These are phyloP conservation scores for Suhomyces atakaporum DNA, from an alignment of 1,139 yeast genomes.

Conservation along the genomic window DNA sequence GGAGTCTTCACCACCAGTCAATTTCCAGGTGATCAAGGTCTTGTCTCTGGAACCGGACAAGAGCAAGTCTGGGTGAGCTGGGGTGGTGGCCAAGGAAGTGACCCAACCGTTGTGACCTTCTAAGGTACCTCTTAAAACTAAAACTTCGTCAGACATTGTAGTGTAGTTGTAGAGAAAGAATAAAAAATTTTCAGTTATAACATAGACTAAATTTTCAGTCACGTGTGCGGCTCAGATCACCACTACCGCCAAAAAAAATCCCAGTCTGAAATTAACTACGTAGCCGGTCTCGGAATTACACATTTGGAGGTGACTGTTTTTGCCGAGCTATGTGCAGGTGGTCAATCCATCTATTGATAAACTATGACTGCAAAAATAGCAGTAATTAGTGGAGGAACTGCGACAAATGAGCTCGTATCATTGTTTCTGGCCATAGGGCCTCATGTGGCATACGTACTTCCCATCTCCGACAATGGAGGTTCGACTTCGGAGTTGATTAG, in stretches of 20 bases:
- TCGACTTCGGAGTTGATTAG: slow-evolving; percentile 90
- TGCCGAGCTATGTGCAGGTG: slow-evolving; percentile 33
- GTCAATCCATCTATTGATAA: neutral
- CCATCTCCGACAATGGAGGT: slow-evolving; percentile 93
- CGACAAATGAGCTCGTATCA: slow-evolving; percentile 63
- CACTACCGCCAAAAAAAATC: neutral
- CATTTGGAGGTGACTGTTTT: slow-evolving; percentile 37
- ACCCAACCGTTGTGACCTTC: slow-evolving; percentile 92
- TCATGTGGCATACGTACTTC: slow-evolving; percentile 65
- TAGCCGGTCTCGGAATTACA: slow-evolving; percentile 39
- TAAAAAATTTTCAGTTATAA: slow-evolving; percentile 9
- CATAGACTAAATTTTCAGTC: slow-evolving; percentile 16
- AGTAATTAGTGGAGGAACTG: slow-evolving; percentile 74
- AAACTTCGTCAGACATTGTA: slow-evolving; percentile 81
- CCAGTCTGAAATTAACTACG: slow-evolving; percentile 28
- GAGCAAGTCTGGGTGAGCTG: slow-evolving; percentile 97
- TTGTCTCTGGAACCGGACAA: slow-evolving; percentile 99
- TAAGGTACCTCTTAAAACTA: slow-evolving; percentile 99
- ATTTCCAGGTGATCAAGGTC: slow-evolving; percentile 97
- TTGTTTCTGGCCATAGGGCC: slow-evolving; percentile 45
- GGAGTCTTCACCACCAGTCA: slow-evolving; percentile 93
- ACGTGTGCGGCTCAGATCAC: slow-evolving; percentile 3
- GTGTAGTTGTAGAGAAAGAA: slow-evolving; percentile 6
- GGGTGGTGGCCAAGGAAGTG: slow-evolving; percentile 97
- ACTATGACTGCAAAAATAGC: slow-evolving; percentile 27